Conservation (phyloP, 352 stramenopile genomes). For the Globisporangium middletonii region DNA sequence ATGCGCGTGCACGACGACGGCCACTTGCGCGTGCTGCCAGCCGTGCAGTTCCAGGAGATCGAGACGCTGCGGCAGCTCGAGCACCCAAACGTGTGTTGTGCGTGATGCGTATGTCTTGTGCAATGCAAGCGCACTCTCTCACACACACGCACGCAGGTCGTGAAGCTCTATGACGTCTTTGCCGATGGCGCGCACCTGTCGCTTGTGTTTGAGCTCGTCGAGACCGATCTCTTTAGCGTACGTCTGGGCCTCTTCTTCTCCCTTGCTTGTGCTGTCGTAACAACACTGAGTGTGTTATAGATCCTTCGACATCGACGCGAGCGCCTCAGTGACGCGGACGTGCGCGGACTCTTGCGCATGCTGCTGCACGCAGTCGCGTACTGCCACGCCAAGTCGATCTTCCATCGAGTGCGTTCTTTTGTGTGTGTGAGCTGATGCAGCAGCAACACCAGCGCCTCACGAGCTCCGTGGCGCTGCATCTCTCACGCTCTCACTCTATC, state of each 20-base stretch:
- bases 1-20: conserved; percentile 44
- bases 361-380: conserved; percentile 54
- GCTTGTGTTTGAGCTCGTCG: conserved; percentile 71
- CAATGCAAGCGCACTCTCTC: neutral
- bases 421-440: neutral
- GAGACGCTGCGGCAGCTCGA: conserved; percentile 65
- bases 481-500: neutral
- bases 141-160: conserved; percentile 24
- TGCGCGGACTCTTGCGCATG: conserved; percentile 59
- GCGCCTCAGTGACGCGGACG: conserved; percentile 32
- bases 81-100: conserved; percentile 44
- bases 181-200: conserved; percentile 48
- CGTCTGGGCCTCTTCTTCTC: neutral
- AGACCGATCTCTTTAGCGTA: conserved; percentile 51
- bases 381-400: conserved; percentile 55
- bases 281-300: conserved; percentile 2
- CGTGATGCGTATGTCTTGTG: neutral
- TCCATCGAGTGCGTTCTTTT: conserved; percentile 37
- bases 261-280: neutral
- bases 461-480: neutral
- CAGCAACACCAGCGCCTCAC: too few relatives aligned
- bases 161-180: conserved; percentile 57
- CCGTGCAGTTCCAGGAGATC: conserved; percentile 67
- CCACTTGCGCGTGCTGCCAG: conserved; percentile 38
- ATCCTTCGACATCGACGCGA: conserved; percentile 35